Conservation (phyloP, 2,329 filamentous ascomycete species). For the Thielaviopsis punctulata region DNA sequence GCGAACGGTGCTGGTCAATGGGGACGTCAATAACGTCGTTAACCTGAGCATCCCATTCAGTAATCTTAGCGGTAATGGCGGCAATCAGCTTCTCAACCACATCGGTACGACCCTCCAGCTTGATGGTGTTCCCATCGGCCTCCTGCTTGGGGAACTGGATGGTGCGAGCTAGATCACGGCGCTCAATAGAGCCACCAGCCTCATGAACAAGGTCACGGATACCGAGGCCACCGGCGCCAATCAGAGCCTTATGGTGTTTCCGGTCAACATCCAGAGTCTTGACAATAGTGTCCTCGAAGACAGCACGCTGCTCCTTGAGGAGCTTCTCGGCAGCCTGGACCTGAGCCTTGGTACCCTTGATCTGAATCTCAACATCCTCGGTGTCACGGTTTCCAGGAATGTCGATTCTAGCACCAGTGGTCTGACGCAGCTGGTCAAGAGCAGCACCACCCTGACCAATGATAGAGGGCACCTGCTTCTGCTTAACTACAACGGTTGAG, state of each 20-base stretch:
- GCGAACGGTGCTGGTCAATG: conserved; percentile 70
- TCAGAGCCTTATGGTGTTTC: conserved; percentile 80
- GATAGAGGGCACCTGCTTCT: conserved; percentile 81
- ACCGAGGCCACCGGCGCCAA: conserved; percentile 72
- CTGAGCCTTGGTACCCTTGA: conserved; percentile 83
- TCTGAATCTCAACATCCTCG: conserved; percentile 64
- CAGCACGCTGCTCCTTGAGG: conserved; percentile 66
- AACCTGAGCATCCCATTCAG: conserved; percentile 69
- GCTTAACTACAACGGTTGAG: conserved; percentile 67
- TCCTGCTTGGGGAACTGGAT: conserved; percentile 91
- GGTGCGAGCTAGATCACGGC: conserved; percentile 66
- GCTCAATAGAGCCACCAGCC: conserved; percentile 79
- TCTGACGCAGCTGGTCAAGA: conserved; percentile 74
- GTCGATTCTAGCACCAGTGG: conserved; percentile 78
- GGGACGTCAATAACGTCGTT: conserved; percentile 67
- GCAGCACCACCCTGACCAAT: conserved; percentile 82
- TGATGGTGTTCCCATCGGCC: conserved; percentile 65
- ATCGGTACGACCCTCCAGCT: conserved; percentile 66
- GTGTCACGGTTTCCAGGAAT: conserved; percentile 67
- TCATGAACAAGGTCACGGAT: conserved; percentile 73
- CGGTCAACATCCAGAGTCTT: conserved; percentile 80
- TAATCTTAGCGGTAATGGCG: conserved; percentile 64
- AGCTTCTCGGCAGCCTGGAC: conserved; percentile 85
- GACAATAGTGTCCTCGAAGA: conserved; percentile 80
- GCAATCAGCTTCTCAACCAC: conserved; percentile 80